A percentile compares a stretch with the other conserved stretches of the same genome.
Conservation (phyloP, 805 yeast species). For the Peterozyma xylosa region DNA sequence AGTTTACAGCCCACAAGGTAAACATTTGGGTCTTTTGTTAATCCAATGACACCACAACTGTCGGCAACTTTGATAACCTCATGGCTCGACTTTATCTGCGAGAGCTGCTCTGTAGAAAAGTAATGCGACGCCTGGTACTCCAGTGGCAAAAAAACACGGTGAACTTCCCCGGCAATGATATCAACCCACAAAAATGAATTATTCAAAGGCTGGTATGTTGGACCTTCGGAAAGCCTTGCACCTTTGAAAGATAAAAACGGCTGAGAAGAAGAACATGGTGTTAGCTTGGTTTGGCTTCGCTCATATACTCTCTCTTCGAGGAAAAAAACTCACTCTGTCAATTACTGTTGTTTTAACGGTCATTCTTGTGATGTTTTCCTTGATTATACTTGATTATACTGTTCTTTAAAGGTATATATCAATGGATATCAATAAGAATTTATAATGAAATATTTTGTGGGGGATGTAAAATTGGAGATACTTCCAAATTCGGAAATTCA, state of each 20-base stretch:
- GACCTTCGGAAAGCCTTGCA: conserved; percentile 52
- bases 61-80: conserved; percentile 30
- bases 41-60: conserved; percentile 65
- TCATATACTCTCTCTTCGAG: too few species aligned
- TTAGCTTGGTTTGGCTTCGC: too few species aligned
- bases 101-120: conserved; percentile 17
- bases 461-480: too few species aligned
- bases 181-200: conserved; percentile 45
- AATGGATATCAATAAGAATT: neutral
- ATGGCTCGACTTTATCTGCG: conserved; percentile 20
- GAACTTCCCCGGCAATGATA: conserved; percentile 32
- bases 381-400: too few species aligned
- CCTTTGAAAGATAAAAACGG: conserved; percentile 25
- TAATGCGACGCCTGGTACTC: conserved; percentile 9
- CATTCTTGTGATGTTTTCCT: conserved; percentile 1
- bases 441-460: too few species aligned
- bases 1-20: conserved; percentile 54
- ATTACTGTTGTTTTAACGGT: conserved; percentile 4
- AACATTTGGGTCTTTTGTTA: conserved; percentile 47
- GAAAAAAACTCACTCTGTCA: neutral
- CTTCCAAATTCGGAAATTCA: too few species aligned
- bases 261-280: too few species aligned
- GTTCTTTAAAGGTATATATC: too few species aligned
- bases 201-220: conserved; percentile 52
- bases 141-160: conserved; percentile 23